These are phyloP conservation scores for Lophiotrema nucula DNA, from an alignment of 495 filamentous ascomycete species.

Conservation along the genomic window DNA sequence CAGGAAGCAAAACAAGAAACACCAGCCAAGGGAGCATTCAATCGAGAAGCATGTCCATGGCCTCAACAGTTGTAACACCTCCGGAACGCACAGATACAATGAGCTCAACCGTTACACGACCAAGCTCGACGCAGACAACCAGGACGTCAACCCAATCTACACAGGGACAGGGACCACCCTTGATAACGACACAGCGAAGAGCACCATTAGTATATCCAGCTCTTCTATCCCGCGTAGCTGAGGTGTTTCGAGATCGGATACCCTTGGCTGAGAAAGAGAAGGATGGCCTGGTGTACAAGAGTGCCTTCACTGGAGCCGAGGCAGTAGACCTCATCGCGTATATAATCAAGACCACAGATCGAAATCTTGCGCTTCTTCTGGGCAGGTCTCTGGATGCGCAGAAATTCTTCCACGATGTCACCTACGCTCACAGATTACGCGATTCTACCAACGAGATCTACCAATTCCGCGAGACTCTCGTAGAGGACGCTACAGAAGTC, in stretches of 20 bases:
- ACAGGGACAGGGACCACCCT: constrained; percentile 41
- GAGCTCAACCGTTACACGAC: constrained; percentile 15
- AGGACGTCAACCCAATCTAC: constrained; percentile 25
- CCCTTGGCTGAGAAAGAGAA: constrained; percentile 82
- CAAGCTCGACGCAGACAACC: constrained; percentile 50
- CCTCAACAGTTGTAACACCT: constrained; percentile 64
- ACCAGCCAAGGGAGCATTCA: constrained; percentile 42
- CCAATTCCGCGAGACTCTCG: constrained; percentile 90
- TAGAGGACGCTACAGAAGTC: constrained; percentile 84
- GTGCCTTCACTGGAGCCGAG: constrained; percentile 89
- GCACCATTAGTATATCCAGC: constrained; percentile 90
- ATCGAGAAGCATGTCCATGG: constrained; percentile 81
- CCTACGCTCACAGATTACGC: constrained; percentile 91
- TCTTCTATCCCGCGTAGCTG: constrained; percentile 82
- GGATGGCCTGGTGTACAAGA: constrained; percentile 96
- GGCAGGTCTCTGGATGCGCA: constrained; percentile 94
- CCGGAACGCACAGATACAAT: constrained; percentile 46
- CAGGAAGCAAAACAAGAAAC: constrained; percentile 37
- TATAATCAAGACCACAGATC: constrained; percentile 94
- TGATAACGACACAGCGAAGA: constrained; percentile 53
- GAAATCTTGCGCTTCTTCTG: constrained; percentile 90
- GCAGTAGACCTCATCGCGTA: constrained; percentile 91
- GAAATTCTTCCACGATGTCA: constrained; percentile 99
- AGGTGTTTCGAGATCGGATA: constrained; percentile 85
- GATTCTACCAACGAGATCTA: constrained; percentile 91